These are phyloP conservation scores for Talaromyces funiculosus DNA, from an alignment of 2,329 filamentous ascomycete species.

Conservation along the genomic window DNA sequence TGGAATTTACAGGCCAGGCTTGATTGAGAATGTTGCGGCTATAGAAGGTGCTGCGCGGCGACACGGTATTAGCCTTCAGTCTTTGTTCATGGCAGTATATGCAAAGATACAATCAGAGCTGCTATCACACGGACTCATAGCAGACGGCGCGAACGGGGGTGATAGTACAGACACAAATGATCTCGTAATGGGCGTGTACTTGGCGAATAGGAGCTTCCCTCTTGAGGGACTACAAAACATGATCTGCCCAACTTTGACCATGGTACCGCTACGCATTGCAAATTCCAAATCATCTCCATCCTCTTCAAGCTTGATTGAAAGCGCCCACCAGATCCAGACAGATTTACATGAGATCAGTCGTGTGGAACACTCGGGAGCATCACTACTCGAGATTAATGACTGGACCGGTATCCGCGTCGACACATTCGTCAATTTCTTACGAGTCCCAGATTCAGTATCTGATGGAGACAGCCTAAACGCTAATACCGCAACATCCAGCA, in stretches of 20 bases:
- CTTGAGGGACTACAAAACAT: constrained; percentile 47
- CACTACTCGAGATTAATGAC: constrained; percentile 62
- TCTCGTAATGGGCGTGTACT: constrained; percentile 70
- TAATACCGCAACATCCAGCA: background rate
- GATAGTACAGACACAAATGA: constrained; percentile 21
- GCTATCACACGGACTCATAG: background rate
- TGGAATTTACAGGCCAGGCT: constrained; percentile 42
- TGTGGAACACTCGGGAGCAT: constrained; percentile 52
- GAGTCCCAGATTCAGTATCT: constrained; percentile 39
- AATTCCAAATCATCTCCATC: constrained; percentile 17
- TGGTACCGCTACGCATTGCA: constrained; percentile 65
- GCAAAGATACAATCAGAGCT: constrained; percentile 47
- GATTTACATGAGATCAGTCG: constrained; percentile 61
- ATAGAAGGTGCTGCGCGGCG: constrained; percentile 43
- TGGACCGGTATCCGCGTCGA: constrained; percentile 71
- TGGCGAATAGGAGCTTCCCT: constrained; percentile 65
- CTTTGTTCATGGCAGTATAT: constrained; percentile 69
- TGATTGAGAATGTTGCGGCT: constrained; percentile 37
- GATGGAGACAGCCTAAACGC: background rate
- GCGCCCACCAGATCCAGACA: constrained; percentile 59
- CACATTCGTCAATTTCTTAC: constrained; percentile 77
- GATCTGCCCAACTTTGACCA: constrained; percentile 67
- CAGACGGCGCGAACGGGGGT: background rate
- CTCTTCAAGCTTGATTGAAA: constrained; percentile 34
- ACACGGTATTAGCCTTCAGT: constrained; percentile 62